Percentiles rank a stretch among this genome's conserved stretches.
phyloP scores from a whole-genome alignment of 2,329 filamentous ascomycete species.

The Stylonectria norvegica region DNA sequence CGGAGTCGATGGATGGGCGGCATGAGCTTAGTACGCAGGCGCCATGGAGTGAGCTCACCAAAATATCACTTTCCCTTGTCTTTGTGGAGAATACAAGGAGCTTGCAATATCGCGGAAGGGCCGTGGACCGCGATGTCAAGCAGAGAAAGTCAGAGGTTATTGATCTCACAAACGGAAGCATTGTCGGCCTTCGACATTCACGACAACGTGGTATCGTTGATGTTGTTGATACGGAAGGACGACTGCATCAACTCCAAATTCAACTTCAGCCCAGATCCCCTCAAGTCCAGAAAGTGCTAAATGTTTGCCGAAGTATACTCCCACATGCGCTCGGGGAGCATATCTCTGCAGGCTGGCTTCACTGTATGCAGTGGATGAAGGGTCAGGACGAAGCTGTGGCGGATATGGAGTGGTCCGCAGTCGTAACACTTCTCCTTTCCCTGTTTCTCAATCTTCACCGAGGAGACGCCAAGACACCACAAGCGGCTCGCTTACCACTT shows the following conservation, averaged over 20 bases:
- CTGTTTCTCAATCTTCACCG: constrained; percentile 59
- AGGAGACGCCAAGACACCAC: constrained; percentile 25
- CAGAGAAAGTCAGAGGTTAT: constrained; percentile 45
- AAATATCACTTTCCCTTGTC: constrained; percentile 60
- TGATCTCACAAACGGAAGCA: constrained; percentile 44
- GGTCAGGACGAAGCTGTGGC: constrained; percentile 43
- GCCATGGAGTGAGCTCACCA: constrained; percentile 70
- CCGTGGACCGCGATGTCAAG: constrained; percentile 50
- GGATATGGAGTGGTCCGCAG: constrained; percentile 66
- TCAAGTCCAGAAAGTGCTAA: constrained; percentile 59
- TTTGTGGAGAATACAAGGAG: constrained; percentile 57
- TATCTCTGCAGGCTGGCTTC: constrained; percentile 69
- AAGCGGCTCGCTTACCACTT: constrained; percentile 25
- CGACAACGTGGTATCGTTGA: constrained; percentile 61
- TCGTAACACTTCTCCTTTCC: constrained; percentile 61
- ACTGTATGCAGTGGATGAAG: constrained; percentile 66
- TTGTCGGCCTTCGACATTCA: constrained; percentile 55
- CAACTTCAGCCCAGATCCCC: constrained; percentile 62
- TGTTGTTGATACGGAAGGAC: constrained; percentile 59
- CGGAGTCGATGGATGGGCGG: constrained; percentile 59
- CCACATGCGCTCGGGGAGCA: constrained; percentile 57
- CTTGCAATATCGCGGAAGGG: constrained; percentile 53
- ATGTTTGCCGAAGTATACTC: constrained; percentile 61
- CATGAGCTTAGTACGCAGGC: constrained; percentile 70
- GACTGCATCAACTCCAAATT: constrained; percentile 64